Evolutionary conservation across 495 filamentous ascomycete species (phyloP).

Genomic region (Tuber aestivum): DNA sequence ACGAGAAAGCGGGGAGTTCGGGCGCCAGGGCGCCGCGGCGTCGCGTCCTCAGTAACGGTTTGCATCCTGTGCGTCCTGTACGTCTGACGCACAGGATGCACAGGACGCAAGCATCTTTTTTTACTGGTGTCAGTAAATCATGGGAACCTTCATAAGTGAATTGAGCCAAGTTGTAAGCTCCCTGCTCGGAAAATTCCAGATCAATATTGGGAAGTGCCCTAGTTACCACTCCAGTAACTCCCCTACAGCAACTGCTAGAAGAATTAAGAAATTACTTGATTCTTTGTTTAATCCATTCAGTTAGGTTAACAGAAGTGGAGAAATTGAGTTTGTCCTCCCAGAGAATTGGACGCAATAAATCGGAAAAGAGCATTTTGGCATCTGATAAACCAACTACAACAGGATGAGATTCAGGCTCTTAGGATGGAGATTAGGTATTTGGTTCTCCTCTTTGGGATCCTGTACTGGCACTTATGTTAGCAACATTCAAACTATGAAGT

Average conservation of each 20-base stretch:
- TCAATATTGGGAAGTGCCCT: not conserved
- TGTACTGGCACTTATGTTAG: not conserved
- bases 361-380: not conserved
- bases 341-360: not conserved
- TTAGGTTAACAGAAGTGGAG: not conserved
- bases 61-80: too few relatives aligned
- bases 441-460: not conserved
- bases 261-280: not conserved
- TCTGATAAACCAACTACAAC: not conserved
- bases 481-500: not conserved
- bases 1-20: too few relatives aligned
- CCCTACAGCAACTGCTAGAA: not conserved
- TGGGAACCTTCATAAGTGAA: not conserved
- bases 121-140: not conserved
- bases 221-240: not conserved
- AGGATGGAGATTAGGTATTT: not conserved
- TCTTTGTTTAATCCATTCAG: not conserved
- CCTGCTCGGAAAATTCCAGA: not conserved
- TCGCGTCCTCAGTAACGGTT: too few relatives aligned
- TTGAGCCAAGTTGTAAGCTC: not conserved
- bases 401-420: not conserved
- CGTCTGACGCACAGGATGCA: too few relatives aligned
- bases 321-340: not conserved
- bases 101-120: too few relatives aligned
- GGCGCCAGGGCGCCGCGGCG: too few relatives aligned